Conservation (phyloP, 2,329 filamentous ascomycete genomes). For the Penicillium sp. region DNA sequence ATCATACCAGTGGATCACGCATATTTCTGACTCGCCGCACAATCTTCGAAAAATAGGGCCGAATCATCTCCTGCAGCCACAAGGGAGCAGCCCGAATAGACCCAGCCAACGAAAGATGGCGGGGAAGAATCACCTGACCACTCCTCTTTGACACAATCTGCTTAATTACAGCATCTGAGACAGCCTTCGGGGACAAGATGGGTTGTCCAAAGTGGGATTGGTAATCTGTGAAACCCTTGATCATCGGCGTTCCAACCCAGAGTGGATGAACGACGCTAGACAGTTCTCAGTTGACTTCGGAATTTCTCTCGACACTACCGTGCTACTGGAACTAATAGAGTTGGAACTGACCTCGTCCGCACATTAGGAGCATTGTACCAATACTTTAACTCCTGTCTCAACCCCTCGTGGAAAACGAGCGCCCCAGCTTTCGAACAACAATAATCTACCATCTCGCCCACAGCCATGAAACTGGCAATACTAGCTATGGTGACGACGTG, state of each 20-base stretch:
- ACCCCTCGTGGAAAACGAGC: constrained; percentile 51
- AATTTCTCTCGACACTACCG: too few relatives aligned
- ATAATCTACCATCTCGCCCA: constrained; percentile 51
- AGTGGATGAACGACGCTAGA: constrained; percentile 19
- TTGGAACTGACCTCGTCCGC: constrained; percentile 24
- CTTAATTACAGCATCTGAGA: constrained; percentile 47
- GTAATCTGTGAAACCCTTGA: constrained; percentile 26
- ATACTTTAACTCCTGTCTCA: constrained; percentile 31
- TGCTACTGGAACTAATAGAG: too few relatives aligned
- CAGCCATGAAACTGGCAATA: constrained; percentile 46
- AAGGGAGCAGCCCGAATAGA: neutral
- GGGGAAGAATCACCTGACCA: constrained; percentile 45
- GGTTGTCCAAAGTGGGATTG: constrained; percentile 16
- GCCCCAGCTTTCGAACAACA: constrained; percentile 49
- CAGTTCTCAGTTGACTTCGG: neutral
- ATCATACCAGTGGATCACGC: neutral
- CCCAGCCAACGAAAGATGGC: constrained; percentile 4
- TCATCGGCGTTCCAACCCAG: constrained; percentile 41
- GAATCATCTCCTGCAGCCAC: neutral
- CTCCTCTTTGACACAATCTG: constrained; percentile 48
- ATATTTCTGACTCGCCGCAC: neutral
- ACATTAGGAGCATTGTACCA: constrained; percentile 30
- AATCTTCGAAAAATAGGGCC: neutral
- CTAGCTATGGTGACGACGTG: constrained; percentile 57
- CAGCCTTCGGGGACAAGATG: constrained; percentile 20